Base-by-base conservation (phyloP, 1,284 basidiomycete genomes). In the Rhizopogon parksii region DNA sequence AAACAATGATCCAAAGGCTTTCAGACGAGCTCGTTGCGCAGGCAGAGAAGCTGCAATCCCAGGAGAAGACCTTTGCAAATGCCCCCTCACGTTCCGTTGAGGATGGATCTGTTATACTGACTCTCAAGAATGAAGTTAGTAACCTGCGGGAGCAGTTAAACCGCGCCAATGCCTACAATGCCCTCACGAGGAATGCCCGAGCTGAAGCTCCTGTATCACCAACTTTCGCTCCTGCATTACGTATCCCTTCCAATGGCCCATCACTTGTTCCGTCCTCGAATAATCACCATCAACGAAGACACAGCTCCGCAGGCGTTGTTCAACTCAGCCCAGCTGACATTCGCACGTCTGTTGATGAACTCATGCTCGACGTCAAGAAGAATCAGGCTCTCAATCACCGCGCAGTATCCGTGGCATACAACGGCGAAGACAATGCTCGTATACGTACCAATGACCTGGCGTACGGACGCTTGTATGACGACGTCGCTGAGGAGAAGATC, bases 401-500 rank as follows among this genome's bases (percentile, higher is more conserved):
- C 46, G 90, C 93, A 1, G 93, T 95, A 8, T 97, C 95, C 8
- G 91, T 97, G 48, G 95, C 91, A 52, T 88, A 88, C 74, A 79
- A 88, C 60, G 81, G 86, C 40, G 84, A 88, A 60, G 88, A 91
- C 56, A 81, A 79, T 53, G 74, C 77, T 51, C 80, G 84, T 47
- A 79, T 81, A 64, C 78, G 88, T 37, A 77, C 79, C 42, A 91
- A 89, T 58, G 88, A 89, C 25, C 69, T 91, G 45, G 72, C 86
- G 46, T 78, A 89, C 67, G 77, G 88, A 62, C 75, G 76, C 46
- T 76, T 79, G 62, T 83, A 85, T 58, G 93, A 97, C 60, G 91
- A 94, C 65, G 84, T 91, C 12, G 87, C 90, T 0, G 94, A 98
- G 66, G 94, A 98, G 74, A 95, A 98, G 72, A 92, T 97, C 58